Percentiles rank a stretch among this genome's conserved stretches.
Evolutionary conservation across 2,329 filamentous ascomycete species (phyloP).

Genomic region (Sclerotinia minor): DNA sequence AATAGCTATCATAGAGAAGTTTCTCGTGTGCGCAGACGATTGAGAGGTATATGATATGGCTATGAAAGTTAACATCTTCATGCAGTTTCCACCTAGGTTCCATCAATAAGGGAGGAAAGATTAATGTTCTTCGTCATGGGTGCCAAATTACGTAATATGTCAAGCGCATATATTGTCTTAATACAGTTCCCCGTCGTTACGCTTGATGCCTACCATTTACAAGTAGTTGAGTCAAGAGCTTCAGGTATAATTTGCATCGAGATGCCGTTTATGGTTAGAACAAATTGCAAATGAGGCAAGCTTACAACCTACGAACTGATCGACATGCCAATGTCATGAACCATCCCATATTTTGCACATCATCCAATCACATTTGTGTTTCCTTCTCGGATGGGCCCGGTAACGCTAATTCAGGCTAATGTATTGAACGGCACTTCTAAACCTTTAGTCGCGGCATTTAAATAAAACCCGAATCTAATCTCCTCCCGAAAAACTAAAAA

Average conservation of each 20-base stretch:
- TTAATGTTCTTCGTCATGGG: not conserved
- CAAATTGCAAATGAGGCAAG: not conserved
- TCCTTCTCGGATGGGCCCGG: not conserved
- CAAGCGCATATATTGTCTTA: not conserved
- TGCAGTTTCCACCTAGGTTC: not conserved
- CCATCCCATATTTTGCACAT: not conserved
- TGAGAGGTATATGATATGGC: not conserved
- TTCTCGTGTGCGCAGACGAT: not conserved
- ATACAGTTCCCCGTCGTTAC: not conserved
- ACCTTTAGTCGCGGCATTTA: not conserved
- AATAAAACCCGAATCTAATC: not conserved
- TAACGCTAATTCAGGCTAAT: not conserved
- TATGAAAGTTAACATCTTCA: not conserved
- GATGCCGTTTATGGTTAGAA: not conserved
- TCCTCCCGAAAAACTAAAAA: not conserved
- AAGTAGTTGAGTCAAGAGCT: not conserved
- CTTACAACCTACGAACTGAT: not conserved
- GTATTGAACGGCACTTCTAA: not conserved
- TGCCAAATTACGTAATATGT: not conserved
- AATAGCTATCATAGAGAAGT: too few species aligned
- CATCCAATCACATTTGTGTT: not conserved
- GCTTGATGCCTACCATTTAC: not conserved
- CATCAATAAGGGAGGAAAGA: not conserved
- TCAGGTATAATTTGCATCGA: not conserved
- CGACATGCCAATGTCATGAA: not conserved